Conservation (phyloP, 768 basidiomycete genomes). For the Cantharellus anzutake region DNA sequence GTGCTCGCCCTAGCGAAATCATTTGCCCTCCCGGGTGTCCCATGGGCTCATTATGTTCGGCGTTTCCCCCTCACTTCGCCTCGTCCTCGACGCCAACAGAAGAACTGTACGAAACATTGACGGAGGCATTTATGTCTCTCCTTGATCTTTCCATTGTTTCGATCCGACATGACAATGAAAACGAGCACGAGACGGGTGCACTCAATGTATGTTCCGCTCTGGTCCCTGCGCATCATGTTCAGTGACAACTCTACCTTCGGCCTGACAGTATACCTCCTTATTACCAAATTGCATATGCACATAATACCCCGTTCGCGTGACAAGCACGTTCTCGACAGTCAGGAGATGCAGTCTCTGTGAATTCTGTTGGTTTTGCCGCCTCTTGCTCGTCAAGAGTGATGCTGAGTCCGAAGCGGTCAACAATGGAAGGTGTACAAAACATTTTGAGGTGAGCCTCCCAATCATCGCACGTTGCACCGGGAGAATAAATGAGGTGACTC, state of each 20-base stretch:
- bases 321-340: constrained; percentile 31
- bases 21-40: constrained; percentile 43
- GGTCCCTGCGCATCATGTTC: not conserved
- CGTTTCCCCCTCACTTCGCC: constrained; percentile 28
- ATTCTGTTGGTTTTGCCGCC: constrained; percentile 76
- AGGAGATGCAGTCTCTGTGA: constrained; percentile 47
- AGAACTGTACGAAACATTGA: constrained; percentile 32
- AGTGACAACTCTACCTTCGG: not conserved
- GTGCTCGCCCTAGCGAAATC: constrained; percentile 35
- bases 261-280: constrained; percentile 55
- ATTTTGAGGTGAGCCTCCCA: not conserved
- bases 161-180: constrained; percentile 37
- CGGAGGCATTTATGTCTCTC: constrained; percentile 46
- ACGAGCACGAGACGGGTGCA: constrained; percentile 24
- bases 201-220: not conserved
- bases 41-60: constrained; percentile 67
- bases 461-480: too few species aligned
- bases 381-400: constrained; percentile 73
- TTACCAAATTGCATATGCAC: constrained; percentile 72
- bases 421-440: not conserved
- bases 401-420: constrained; percentile 25
- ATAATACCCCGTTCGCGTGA: constrained; percentile 63
- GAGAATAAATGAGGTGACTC: too few species aligned
- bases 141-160: constrained; percentile 62
- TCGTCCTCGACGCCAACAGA: constrained; percentile 24